Evolutionary conservation across 2,329 filamentous ascomycete genomes (phyloP).

Genomic region (Curvularia sp.): DNA sequence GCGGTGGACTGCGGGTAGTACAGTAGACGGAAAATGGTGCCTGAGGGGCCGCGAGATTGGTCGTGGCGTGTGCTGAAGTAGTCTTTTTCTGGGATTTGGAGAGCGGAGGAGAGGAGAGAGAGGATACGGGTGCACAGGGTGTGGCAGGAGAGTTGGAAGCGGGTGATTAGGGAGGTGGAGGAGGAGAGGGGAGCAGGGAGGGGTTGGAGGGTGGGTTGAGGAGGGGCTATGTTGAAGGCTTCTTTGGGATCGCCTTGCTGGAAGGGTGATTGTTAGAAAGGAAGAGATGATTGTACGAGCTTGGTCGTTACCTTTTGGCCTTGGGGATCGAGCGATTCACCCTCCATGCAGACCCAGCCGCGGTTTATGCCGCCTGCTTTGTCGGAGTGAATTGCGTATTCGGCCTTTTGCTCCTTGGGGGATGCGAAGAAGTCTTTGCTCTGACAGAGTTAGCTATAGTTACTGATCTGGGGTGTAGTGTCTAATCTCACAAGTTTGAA

Average conservation of each 20-base stretch:
- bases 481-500: conserved; percentile 71
- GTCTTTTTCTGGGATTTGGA: conserved; percentile 61
- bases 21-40: conserved; percentile 63
- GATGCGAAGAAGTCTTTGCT: conserved; percentile 76
- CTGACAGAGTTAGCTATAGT: conserved; percentile 50
- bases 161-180: conserved; percentile 66
- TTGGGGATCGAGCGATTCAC: conserved; percentile 84
- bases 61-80: conserved; percentile 71
- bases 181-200: conserved; percentile 69
- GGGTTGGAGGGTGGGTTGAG: conserved; percentile 70
- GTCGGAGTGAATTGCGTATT: conserved; percentile 74
- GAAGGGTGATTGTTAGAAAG: not conserved
- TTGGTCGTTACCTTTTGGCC: conserved; percentile 70
- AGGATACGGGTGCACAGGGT: conserved; percentile 75
- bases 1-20: conserved; percentile 51
- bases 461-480: not conserved
- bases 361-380: conserved; percentile 69
- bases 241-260: conserved; percentile 79
- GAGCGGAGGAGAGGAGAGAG: conserved; percentile 76
- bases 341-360: conserved; percentile 88
- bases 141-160: conserved; percentile 75
- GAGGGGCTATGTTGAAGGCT: conserved; percentile 91
- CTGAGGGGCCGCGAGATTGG: conserved; percentile 56
- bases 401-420: conserved; percentile 73
- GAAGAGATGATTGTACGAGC: too few relatives aligned